These are phyloP conservation scores for Eimeria necatrix DNA, from an alignment of 169 alveolate species.

Conservation along the genomic window DNA sequence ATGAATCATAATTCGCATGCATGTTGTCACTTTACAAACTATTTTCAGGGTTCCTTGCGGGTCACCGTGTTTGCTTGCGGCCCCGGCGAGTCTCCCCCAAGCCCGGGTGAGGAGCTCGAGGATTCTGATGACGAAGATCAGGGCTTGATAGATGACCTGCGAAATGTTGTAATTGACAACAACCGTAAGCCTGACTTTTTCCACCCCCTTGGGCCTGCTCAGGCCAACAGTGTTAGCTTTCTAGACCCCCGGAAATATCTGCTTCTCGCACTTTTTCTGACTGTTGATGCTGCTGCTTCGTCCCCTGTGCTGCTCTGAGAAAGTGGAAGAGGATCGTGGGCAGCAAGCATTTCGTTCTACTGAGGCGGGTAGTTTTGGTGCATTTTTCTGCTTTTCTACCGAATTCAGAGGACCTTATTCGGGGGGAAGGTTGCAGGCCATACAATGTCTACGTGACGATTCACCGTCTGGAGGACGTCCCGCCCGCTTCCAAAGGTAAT, in stretches of 20 bases:
- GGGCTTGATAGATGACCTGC: slow-evolving; percentile 49
- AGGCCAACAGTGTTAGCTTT: too few species aligned
- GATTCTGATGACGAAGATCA: slow-evolving; percentile 71
- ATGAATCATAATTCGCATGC: too few species aligned
- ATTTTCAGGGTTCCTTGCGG: slow-evolving; percentile 74
- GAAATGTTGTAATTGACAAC: slow-evolving; percentile 75
- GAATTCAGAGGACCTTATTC: slow-evolving; percentile 60
- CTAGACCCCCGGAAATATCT: too few species aligned
- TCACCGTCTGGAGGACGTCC: slow-evolving; percentile 70
- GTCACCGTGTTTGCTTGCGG: slow-evolving; percentile 79
- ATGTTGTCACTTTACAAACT: too few species aligned
- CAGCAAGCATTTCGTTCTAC: too few species aligned
- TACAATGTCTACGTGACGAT: slow-evolving; percentile 83
- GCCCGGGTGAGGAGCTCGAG: slow-evolving; percentile 79
- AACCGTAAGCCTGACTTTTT: slow-evolving; percentile 51
- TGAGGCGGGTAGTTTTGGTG: too few species aligned
- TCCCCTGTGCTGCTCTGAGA: too few species aligned
- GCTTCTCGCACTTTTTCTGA: too few species aligned
- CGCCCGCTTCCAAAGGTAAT: slow-evolving; percentile 46
- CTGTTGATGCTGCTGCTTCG: too few species aligned
- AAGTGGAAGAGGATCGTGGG: too few species aligned
- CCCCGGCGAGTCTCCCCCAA: slow-evolving; percentile 80
- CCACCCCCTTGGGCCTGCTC: too few species aligned
- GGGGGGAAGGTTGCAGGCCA: slow-evolving; percentile 80
- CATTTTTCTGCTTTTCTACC: background rate